Percentiles rank a stretch among this genome's conserved stretches.
Conservation (phyloP, 148 eudicot genomes). For the Chenopodium formosanum region DNA sequence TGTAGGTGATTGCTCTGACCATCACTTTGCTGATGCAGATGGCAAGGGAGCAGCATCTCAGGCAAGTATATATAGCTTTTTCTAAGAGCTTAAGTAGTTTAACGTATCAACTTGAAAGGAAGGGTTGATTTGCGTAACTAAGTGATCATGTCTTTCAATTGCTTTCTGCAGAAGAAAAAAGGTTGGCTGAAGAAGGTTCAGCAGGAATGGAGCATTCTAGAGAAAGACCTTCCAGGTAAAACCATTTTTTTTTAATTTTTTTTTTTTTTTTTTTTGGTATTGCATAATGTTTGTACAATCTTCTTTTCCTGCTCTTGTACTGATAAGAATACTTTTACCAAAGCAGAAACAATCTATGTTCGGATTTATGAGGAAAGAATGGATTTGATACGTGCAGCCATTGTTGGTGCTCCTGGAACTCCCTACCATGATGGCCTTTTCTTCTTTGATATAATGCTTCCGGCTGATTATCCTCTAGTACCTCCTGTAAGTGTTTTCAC, state of each 20-base stretch:
- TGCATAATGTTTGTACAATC: not conserved
- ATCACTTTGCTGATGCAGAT: conserved; percentile 67
- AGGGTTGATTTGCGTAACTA: not conserved
- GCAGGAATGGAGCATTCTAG: conserved; percentile 90
- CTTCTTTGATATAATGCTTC: conserved; percentile 84
- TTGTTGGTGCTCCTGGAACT: conserved; percentile 86
- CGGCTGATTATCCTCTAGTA: conserved; percentile 87
- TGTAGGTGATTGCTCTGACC: conserved; percentile 69
- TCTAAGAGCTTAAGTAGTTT: conserved; percentile 1
- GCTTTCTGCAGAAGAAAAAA: conserved; percentile 50
- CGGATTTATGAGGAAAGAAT: conserved; percentile 92
- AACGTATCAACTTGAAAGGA: not conserved
- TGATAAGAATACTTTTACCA: conserved; percentile 6
- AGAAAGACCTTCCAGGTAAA: conserved; percentile 91
- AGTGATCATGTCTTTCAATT: conserved; percentile 2
- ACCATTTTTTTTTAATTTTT: not conserved
- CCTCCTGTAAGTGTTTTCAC: conserved; percentile 74
- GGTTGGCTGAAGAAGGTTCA: conserved; percentile 87
- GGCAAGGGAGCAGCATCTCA: conserved; percentile 50
- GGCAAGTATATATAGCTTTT: conserved; percentile 38
- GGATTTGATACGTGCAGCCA: conserved; percentile 82
- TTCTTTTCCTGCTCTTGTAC: conserved; percentile 12
- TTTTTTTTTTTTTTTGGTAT: too few relatives aligned
- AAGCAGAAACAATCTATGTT: conserved; percentile 71
- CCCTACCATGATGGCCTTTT: conserved; percentile 93